Percentiles rank a stretch among this genome's conserved stretches.
These are phyloP conservation scores for Isochrysis galbana DNA, from an alignment of 78 protist species.

Conservation along the genomic window DNA sequence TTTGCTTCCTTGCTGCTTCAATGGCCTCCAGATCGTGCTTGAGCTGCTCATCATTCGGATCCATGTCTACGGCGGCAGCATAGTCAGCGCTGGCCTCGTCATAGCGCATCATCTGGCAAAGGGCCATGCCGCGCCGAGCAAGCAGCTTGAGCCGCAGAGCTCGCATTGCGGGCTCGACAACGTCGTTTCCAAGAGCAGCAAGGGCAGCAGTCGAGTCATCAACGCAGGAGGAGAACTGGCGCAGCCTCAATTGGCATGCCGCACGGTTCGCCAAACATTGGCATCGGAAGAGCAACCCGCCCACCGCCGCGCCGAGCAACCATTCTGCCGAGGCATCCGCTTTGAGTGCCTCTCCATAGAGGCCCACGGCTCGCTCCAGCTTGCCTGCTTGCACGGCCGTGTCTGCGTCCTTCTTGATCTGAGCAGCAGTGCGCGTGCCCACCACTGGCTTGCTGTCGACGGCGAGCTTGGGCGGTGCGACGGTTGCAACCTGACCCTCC, in stretches of 20 bases:
- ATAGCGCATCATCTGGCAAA: not conserved
- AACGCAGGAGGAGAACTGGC: not conserved
- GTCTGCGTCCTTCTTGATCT: not conserved
- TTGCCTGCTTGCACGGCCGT: not conserved
- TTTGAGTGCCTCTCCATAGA: not conserved
- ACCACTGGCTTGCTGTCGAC: not conserved
- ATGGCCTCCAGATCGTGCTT: too few relatives aligned
- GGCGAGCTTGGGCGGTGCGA: too few relatives aligned
- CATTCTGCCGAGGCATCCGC: not conserved
- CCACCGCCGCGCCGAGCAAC: not conserved
- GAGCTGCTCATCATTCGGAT: too few relatives aligned
- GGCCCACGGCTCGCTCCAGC: not conserved
- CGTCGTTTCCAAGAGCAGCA: not conserved
- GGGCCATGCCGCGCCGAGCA: not conserved
- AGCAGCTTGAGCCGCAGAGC: not conserved
- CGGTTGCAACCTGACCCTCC: not conserved
- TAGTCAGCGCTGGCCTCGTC: too few relatives aligned
- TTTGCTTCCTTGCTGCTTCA: too few relatives aligned
- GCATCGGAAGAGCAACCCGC: constrained; percentile 4
- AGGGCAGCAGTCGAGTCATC: not conserved
- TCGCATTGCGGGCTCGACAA: not conserved
- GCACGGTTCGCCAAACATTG: not conserved
- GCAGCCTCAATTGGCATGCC: not conserved
- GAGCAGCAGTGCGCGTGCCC: not conserved
- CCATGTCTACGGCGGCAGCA: too few relatives aligned